Base-by-base conservation (phyloP, 2,329 filamentous ascomycete species). In the Harringtonia aguacate region DNA sequence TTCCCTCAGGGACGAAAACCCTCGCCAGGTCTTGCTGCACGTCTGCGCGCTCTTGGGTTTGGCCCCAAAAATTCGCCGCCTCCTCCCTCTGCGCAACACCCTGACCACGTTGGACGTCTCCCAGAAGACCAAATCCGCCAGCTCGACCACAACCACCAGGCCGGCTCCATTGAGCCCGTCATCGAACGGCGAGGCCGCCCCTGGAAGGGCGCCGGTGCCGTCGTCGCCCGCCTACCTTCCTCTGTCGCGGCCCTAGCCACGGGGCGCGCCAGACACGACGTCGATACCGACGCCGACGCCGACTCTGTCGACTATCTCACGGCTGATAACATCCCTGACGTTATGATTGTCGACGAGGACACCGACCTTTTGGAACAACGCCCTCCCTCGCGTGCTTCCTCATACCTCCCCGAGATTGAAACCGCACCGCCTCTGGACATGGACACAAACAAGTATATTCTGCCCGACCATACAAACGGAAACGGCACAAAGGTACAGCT, bases 391-490 rank as follows among this genome's bases (percentile, higher is more conserved):
- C n/a, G 58, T 58, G 56, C 61, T 46, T 57, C 65, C n/a, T 39
- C 37, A 48, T 53, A 63, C 52, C 61, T 77, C 39, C 73, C 73
- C 33, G 70, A 75, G 64, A 80, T 71, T 59, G 65, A 58, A 53
- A 63, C 65, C 30, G 55, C 64, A 15, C 64, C 69, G 43, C 68
- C 69, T 46, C 55, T 78, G 60, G 73, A 74, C 51, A 79, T 83
- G 72, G 83, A 87, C 62, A 81, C 76, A 45, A 74, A 83, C 57
- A 86, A 87, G 61, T 87, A 86, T 58, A 75, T 79, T 36, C 65
- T 86, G 58, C 81, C 83, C 45, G 82, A 87, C 61, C 75, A 81
- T 58, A 74, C 68, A 42, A 81, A 79, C 63, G 72, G 77, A 62
- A 75, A 86, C 68, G 77, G 78, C 63, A 72, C 78, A 58, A 81